Evolutionary conservation across 1,284 basidiomycete genomes (phyloP).

Genomic region (Tilletia indica): DNA sequence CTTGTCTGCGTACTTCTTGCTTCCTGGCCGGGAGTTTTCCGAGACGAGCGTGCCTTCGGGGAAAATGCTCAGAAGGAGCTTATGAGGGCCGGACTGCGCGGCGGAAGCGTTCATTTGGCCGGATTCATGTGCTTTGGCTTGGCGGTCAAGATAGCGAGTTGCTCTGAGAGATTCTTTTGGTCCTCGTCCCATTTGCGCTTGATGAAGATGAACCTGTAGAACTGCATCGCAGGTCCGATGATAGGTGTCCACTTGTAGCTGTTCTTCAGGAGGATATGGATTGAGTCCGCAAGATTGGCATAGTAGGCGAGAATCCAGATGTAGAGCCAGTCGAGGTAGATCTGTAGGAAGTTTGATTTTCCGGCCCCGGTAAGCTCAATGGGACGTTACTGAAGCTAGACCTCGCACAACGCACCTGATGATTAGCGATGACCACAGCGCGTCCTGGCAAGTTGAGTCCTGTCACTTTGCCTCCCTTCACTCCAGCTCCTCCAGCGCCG

Average conservation of each 20-base stretch:
- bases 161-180: slow-evolving; percentile 32
- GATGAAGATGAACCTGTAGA: slow-evolving; percentile 49
- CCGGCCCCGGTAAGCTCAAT: background rate
- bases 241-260: slow-evolving; percentile 45
- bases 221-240: slow-evolving; percentile 48
- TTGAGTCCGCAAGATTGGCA: slow-evolving; percentile 35
- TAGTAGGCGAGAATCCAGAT: slow-evolving; percentile 49
- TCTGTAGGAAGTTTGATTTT: slow-evolving; percentile 28
- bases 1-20: slow-evolving; percentile 47
- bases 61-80: slow-evolving; percentile 46
- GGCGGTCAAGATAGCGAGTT: slow-evolving; percentile 30
- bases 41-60: slow-evolving; percentile 51
- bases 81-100: slow-evolving; percentile 24
- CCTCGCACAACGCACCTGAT: slow-evolving; percentile 31
- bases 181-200: slow-evolving; percentile 41
- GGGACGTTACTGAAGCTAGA: background rate
- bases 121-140: background rate
- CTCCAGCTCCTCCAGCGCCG: slow-evolving; percentile 15
- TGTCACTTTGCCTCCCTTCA: slow-evolving; percentile 24
- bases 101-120: background rate
- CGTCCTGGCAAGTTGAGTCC: slow-evolving; percentile 35
- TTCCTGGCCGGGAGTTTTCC: slow-evolving; percentile 33
- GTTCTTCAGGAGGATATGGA: slow-evolving; percentile 46
- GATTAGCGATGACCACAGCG: slow-evolving; percentile 43
- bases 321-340: slow-evolving; percentile 52